Evolutionary conservation across 768 basidiomycete genomes (phyloP).

Genomic region (Phaeotremella skinneri): DNA sequence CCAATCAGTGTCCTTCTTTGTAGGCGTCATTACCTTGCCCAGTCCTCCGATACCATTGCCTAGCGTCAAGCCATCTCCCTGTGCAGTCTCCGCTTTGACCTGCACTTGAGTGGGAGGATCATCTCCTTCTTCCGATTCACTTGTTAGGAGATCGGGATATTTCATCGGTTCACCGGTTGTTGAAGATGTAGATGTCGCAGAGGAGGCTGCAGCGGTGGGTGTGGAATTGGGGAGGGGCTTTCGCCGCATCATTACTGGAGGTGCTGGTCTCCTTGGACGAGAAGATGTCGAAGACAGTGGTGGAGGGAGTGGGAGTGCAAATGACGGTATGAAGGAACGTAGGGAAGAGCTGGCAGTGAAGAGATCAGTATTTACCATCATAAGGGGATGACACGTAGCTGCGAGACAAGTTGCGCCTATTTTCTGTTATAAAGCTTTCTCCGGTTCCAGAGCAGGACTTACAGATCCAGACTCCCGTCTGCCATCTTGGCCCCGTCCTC

Average conservation of each 20-base stretch:
- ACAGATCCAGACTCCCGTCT: neutral
- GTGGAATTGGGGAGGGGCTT: neutral
- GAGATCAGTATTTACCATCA: no score
- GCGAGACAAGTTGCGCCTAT: no score
- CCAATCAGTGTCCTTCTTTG: neutral
- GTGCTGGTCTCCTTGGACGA: neutral
- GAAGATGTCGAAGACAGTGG: neutral
- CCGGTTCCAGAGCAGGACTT: no score
- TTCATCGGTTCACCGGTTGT: no score
- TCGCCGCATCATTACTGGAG: constrained; percentile 1
- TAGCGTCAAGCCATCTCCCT: neutral
- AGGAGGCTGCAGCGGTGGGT: neutral
- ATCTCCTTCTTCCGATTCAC: neutral
- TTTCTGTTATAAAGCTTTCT: no score
- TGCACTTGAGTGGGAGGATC: no score
- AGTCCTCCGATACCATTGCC: neutral
- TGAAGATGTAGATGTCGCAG: neutral
- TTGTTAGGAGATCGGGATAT: neutral
- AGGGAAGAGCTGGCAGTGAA: neutral
- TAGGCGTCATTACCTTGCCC: neutral
- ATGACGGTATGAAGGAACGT: neutral
- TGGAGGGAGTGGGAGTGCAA: neutral
- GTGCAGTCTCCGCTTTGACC: neutral
- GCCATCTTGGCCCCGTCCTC: neutral
- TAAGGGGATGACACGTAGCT: no score